phyloP scores from a whole-genome alignment of 176 grass and related monocot species.

The Musa troglodytarum region DNA sequence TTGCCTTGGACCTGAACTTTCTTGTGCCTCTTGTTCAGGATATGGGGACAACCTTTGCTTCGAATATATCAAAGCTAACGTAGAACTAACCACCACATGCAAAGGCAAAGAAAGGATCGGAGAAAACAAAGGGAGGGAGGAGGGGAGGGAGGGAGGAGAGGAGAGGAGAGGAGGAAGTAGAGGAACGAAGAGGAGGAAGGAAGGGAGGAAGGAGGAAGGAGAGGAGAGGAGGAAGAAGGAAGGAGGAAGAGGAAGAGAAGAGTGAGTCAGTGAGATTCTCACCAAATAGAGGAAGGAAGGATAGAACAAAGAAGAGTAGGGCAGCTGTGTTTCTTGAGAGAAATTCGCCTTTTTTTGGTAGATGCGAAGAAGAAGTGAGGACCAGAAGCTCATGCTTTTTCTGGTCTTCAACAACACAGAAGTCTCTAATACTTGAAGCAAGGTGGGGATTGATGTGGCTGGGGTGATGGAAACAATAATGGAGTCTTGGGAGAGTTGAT shows the following conservation, averaged over 20 bases:
- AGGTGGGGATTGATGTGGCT: not conserved
- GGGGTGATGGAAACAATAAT: slow-evolving; percentile 31
- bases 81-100: too few relatives aligned
- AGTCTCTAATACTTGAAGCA: not conserved
- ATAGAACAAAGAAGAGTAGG: not conserved
- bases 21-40: not conserved
- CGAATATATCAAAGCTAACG: slow-evolving; percentile 6
- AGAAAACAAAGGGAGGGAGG: not conserved
- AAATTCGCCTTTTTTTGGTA: not conserved
- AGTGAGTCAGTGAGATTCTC: too few relatives aligned
- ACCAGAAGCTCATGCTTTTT: too few relatives aligned
- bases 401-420: slow-evolving; percentile 4
- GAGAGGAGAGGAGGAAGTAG: not conserved
- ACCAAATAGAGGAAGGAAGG: too few relatives aligned
- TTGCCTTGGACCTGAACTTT: slow-evolving; percentile 5
- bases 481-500: not conserved
- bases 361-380: too few relatives aligned
- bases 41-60: slow-evolving; percentile 9
- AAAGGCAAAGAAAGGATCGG: not conserved
- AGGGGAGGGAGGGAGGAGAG: too few relatives aligned
- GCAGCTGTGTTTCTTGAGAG: not conserved
- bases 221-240: not conserved
- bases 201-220: too few relatives aligned
- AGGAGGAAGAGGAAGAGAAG: too few relatives aligned
- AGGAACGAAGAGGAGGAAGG: not conserved